Percentiles rank a stretch among this genome's conserved stretches.
phyloP scores from a whole-genome alignment of 164 flowering plant species.

The Aristolochia californica region DNA sequence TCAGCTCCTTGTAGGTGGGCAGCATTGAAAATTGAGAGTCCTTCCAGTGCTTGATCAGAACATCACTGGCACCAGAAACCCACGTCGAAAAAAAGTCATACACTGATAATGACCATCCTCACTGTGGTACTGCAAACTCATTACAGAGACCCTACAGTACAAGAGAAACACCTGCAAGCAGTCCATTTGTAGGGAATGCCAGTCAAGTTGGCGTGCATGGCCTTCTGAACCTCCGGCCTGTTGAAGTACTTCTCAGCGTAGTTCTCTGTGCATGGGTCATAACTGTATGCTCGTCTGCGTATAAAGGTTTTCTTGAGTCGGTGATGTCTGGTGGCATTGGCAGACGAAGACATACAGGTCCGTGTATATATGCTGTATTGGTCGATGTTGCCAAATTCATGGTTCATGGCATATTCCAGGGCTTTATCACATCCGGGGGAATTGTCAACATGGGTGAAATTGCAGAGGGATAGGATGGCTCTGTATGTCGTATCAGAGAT shows the following conservation, averaged over 20 bases:
- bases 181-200: slow-evolving; percentile 75
- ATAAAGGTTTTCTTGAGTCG: slow-evolving; percentile 46
- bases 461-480: slow-evolving; percentile 44
- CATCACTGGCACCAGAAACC: slow-evolving; percentile 35
- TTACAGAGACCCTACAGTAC: too few relatives aligned
- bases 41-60: slow-evolving; percentile 52
- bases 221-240: slow-evolving; percentile 67
- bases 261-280: slow-evolving; percentile 78
- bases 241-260: slow-evolving; percentile 76
- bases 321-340: slow-evolving; percentile 7
- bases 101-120: too few relatives aligned
- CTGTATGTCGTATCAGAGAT: slow-evolving; percentile 68
- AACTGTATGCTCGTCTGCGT: slow-evolving; percentile 40
- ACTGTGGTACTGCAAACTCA: too few relatives aligned
- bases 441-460: slow-evolving; percentile 23
- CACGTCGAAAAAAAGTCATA: not conserved
- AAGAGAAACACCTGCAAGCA: slow-evolving; percentile 61
- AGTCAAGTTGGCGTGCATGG: slow-evolving; percentile 66
- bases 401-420: slow-evolving; percentile 39
- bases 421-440: slow-evolving; percentile 33
- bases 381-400: slow-evolving; percentile 77
- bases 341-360: slow-evolving; percentile 21
- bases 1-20: slow-evolving; percentile 62
- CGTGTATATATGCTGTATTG: slow-evolving; percentile 83
- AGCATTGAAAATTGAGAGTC: slow-evolving; percentile 60